A percentile compares a stretch with the other conserved stretches of the same genome.
Evolutionary conservation across 139 green algal genomes (phyloP).

Genomic region (Chlamydomonas incerta): DNA sequence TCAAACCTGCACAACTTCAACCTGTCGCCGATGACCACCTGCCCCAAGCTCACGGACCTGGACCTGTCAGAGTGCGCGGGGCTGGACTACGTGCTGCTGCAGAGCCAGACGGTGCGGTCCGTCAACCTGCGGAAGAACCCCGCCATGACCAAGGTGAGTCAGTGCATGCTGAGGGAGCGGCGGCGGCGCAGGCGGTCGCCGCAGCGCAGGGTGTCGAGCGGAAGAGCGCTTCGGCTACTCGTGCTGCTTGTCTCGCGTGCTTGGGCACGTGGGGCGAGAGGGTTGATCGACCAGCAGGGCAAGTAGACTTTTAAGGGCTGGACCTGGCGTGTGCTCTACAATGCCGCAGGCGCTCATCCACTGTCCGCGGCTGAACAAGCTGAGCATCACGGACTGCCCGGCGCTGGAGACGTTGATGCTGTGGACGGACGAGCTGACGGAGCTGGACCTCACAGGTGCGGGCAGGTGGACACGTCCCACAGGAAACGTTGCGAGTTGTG

Average conservation of each 20-base stretch:
- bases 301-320: no score
- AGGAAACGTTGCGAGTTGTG: no score
- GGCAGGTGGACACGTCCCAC: no score
- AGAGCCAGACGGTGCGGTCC: constrained; percentile 66
- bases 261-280: no score
- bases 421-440: constrained; percentile 75
- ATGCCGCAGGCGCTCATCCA: constrained; percentile 76
- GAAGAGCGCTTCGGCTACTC: no score
- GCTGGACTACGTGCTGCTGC: constrained; percentile 77
- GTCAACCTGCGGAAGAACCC: constrained; percentile 69
- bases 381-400: constrained; percentile 64
- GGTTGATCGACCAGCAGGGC: no score
- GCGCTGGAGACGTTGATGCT: constrained; percentile 75
- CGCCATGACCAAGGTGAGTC: constrained; percentile 72
- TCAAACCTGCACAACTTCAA: constrained; percentile 77
- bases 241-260: no score
- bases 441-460: constrained; percentile 70
- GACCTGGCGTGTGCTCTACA: no score
- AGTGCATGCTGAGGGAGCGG: no score
- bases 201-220: no score
- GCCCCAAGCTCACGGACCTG: constrained; percentile 71
- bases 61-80: constrained; percentile 68
- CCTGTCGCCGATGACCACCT: constrained; percentile 70
- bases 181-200: no score
- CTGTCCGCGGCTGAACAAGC: constrained; percentile 69